Evolutionary conservation across 2,329 filamentous ascomycete genomes (phyloP).

Genomic region (Diaporthe longicolla): DNA sequence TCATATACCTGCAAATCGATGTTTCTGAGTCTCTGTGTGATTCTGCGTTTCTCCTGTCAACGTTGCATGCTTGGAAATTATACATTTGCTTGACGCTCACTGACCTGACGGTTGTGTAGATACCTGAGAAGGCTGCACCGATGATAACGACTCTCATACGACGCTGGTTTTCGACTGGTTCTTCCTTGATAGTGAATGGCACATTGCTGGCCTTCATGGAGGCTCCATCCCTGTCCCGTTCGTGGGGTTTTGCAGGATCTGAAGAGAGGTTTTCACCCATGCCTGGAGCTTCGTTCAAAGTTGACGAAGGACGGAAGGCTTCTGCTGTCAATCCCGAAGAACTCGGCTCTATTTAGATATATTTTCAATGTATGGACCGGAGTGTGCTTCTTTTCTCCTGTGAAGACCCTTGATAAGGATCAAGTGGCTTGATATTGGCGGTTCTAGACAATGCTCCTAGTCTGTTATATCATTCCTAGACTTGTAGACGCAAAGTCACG

Average conservation of each 20-base stretch:
- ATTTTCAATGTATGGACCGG: not conserved
- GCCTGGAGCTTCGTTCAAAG: not conserved
- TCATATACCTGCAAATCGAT: not conserved
- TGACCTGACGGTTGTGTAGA: not conserved
- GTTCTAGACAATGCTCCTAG: not conserved
- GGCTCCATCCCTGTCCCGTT: not conserved
- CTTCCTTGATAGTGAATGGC: not conserved
- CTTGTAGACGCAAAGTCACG: not conserved
- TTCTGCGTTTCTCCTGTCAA: not conserved
- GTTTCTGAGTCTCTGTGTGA: conserved; percentile 1
- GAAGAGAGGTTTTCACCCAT: not conserved
- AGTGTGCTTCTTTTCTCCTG: not conserved
- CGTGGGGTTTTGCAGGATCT: not conserved
- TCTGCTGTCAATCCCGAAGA: not conserved
- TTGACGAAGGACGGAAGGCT: not conserved
- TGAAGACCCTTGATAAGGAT: not conserved
- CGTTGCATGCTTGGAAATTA: not conserved
- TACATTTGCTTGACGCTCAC: not conserved
- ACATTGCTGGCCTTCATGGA: not conserved
- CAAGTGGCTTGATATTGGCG: not conserved
- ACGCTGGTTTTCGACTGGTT: conserved; percentile 1
- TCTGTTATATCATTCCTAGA: not conserved
- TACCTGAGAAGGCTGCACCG: conserved; percentile 2
- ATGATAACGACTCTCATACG: not conserved
- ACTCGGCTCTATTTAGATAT: not conserved